Percentiles rank a stretch among this genome's conserved stretches.
Conservation (phyloP, 1,284 basidiomycete species). For the Sanghuangporus sanghuang region DNA sequence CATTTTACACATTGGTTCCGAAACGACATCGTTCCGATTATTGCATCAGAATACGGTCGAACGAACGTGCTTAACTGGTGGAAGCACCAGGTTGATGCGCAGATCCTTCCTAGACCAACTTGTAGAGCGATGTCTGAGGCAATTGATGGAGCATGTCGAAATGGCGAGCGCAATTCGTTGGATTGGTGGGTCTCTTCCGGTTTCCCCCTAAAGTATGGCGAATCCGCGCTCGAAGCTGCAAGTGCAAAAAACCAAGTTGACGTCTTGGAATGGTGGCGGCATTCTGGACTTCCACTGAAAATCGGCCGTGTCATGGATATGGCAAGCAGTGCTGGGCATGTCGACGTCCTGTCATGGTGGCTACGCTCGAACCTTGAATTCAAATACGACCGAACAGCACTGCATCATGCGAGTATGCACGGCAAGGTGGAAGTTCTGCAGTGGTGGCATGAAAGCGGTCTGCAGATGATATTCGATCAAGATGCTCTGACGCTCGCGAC, state of each 20-base stretch:
- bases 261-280: constrained; percentile 78
- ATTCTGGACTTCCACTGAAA: constrained; percentile 54
- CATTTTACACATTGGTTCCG: constrained; percentile 59
- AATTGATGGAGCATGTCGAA: constrained; percentile 66
- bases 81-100: constrained; percentile 55
- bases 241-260: constrained; percentile 66
- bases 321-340: constrained; percentile 67
- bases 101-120: constrained; percentile 51
- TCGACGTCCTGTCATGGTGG: constrained; percentile 79
- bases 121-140: constrained; percentile 52
- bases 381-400: constrained; percentile 69
- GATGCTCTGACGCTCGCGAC: constrained; percentile 76
- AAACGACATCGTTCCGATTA: constrained; percentile 63
- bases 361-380: constrained; percentile 65
- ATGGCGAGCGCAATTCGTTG: constrained; percentile 58
- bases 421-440: constrained; percentile 76
- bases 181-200: constrained; percentile 65
- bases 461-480: constrained; percentile 73
- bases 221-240: constrained; percentile 69
- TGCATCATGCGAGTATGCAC: constrained; percentile 71
- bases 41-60: constrained; percentile 69
- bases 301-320: constrained; percentile 78
- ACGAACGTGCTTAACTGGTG: constrained; percentile 74
- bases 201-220: constrained; percentile 62
- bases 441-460: constrained; percentile 76